Evolutionary conservation across 345 rosid genomes (phyloP).

Genomic region (Moricandia arvensis): DNA sequence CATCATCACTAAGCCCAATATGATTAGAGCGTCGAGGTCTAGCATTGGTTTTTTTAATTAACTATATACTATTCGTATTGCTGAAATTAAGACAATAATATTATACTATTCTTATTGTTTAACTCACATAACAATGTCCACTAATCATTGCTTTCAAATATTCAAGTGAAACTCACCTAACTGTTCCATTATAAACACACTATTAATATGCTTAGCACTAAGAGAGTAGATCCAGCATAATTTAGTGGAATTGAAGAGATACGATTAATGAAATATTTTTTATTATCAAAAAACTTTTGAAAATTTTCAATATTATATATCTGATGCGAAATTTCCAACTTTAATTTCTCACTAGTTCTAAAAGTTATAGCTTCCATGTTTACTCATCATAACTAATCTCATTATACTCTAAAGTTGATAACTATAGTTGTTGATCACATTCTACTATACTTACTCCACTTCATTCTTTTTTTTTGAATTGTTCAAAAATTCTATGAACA

Average conservation of each 20-base stretch:
- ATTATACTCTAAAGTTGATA: background rate
- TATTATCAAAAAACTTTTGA: background rate
- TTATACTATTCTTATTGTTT: conserved; percentile 6
- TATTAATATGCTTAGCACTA: background rate
- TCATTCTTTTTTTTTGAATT: background rate
- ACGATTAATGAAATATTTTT: background rate
- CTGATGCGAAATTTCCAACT: background rate
- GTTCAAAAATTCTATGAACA: conserved; percentile 3
- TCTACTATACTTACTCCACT: conserved; percentile 15
- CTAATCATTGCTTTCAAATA: conserved; percentile 37
- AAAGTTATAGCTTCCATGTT: background rate
- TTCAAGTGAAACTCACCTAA: conserved; percentile 25
- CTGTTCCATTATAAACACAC: conserved; percentile 29
- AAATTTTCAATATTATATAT: background rate
- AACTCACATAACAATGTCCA: conserved; percentile 24
- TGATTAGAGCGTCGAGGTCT: conserved; percentile 37
- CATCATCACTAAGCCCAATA: conserved; percentile 35
- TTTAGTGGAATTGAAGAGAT: background rate
- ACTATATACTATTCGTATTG: conserved; percentile 16
- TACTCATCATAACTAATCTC: background rate
- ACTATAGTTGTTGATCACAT: background rate
- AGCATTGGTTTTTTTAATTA: conserved; percentile 3
- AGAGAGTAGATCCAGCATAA: conserved; percentile 3
- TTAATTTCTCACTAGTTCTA: background rate
- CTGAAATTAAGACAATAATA: conserved; percentile 29